Percentiles rank a stretch among this genome's conserved stretches.
phyloP scores from a whole-genome alignment of 225 moss, liverwort and hornwort genomes.

The Pseudoscleropodium purum region DNA sequence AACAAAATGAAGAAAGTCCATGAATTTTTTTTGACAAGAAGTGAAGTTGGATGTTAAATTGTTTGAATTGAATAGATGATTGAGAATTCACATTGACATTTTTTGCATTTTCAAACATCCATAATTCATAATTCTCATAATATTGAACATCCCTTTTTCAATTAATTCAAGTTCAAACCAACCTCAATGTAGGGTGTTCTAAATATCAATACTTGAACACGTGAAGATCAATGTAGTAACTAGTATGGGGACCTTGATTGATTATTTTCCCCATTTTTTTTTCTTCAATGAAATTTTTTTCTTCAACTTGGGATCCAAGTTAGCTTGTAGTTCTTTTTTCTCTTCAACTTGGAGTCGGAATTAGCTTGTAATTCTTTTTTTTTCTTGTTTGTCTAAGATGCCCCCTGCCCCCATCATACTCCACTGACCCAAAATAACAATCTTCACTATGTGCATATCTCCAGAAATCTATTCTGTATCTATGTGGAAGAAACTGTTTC shows the following conservation, averaged over 20 bases:
- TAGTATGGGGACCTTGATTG: accelerated
- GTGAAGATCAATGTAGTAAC: not conserved
- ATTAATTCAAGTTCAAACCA: not conserved
- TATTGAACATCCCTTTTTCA: accelerated
- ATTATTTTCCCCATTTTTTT: accelerated
- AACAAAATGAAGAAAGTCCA: not conserved
- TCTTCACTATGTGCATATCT: not conserved
- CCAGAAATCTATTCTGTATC: not conserved
- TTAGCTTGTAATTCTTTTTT: not conserved
- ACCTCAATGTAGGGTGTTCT: not conserved
- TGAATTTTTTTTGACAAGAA: not conserved
- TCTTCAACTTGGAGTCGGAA: not conserved
- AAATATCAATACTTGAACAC: too few relatives aligned
- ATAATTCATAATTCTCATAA: not conserved
- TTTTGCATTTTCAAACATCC: not conserved
- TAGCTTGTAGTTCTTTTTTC: not conserved
- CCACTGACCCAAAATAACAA: not conserved
- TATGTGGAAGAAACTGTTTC: accelerated
- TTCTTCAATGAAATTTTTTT: accelerated
- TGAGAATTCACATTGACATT: not conserved
- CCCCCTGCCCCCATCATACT: accelerated
- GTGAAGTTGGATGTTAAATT: not conserved
- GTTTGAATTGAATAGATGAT: not conserved
- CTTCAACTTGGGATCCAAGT: not conserved
- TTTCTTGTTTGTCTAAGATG: not conserved